Conservation (phyloP, 306 rosid genomes). For the Alnus rubra region DNA sequence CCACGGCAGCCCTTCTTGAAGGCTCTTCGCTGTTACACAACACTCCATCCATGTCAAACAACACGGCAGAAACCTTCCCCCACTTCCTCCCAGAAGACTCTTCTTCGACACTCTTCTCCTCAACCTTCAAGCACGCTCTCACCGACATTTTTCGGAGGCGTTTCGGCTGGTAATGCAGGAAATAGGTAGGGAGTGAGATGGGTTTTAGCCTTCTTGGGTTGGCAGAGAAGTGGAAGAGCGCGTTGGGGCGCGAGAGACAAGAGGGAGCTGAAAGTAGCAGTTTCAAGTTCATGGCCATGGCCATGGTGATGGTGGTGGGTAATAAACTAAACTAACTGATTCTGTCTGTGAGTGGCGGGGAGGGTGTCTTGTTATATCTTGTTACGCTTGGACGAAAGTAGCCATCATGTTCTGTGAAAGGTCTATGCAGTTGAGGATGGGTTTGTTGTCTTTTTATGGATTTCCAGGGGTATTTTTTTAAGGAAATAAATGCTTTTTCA, state of each 20-base stretch:
- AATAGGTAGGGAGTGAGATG: slow-evolving; percentile 34
- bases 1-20: slow-evolving; percentile 82
- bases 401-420: not conserved
- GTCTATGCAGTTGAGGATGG: not conserved
- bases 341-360: slow-evolving; percentile 40
- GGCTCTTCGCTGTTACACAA: slow-evolving; percentile 87
- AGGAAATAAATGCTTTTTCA: too few species aligned
- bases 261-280: slow-evolving; percentile 22
- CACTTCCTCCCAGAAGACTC: slow-evolving; percentile 50
- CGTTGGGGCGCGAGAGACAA: slow-evolving; percentile 34
- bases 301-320: not conserved
- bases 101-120: slow-evolving; percentile 44
- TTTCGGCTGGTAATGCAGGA: slow-evolving; percentile 48
- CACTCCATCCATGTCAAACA: slow-evolving; percentile 98
- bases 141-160: slow-evolving; percentile 35
- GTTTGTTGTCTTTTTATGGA: too few species aligned
- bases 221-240: slow-evolving; percentile 37
- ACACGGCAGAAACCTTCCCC: slow-evolving; percentile 88
- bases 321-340: slow-evolving; percentile 5
- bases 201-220: slow-evolving; percentile 32
- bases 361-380: slow-evolving; percentile 19
- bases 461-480: too few species aligned
- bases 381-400: not conserved
- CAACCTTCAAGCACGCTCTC: slow-evolving; percentile 63
- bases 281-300: slow-evolving; percentile 20